Evolutionary conservation across 1,284 basidiomycete genomes (phyloP).

Genomic region (Apiotrichum gracile): DNA sequence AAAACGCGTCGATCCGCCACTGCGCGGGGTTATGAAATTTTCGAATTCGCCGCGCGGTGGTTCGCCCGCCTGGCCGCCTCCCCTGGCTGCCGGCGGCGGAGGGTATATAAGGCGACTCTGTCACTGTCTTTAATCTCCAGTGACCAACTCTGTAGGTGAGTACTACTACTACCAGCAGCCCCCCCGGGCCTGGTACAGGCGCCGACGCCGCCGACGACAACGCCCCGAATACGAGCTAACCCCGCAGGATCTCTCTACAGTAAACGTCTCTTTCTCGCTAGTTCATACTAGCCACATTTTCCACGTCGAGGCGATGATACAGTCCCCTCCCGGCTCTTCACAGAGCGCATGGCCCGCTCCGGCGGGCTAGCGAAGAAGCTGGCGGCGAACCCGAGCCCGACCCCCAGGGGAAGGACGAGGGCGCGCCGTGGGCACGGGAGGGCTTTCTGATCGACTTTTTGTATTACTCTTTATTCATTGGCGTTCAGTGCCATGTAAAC

Average conservation of each 20-base stretch:
- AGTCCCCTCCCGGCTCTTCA: constrained; percentile 45
- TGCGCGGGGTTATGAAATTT: not conserved
- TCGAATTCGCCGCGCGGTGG: not conserved
- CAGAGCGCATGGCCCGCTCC: constrained; percentile 30
- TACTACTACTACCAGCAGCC: not conserved
- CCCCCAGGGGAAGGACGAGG: constrained; percentile 24
- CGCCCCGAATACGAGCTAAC: not conserved
- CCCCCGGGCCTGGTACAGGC: not conserved
- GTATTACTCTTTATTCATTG: not conserved
- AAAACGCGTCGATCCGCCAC: not conserved
- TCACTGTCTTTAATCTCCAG: not conserved
- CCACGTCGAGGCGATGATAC: constrained; percentile 47
- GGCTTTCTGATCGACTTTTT: constrained; percentile 47
- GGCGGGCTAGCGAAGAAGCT: constrained; percentile 43
- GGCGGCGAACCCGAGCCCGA: constrained; percentile 28
- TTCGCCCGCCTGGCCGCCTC: not conserved
- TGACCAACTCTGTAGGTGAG: constrained; percentile 7
- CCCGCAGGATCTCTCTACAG: constrained; percentile 46
- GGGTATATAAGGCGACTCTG: constrained; percentile 1
- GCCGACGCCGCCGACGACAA: not conserved
- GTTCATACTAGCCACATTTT: constrained; percentile 48
- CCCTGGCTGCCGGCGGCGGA: not conserved
- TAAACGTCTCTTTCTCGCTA: constrained; percentile 44
- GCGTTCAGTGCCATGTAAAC: not conserved
- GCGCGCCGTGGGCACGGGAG: constrained; percentile 35